Base-by-base conservation (phyloP, 2,329 filamentous ascomycete species). In the Thermoascus crustaceus region DNA sequence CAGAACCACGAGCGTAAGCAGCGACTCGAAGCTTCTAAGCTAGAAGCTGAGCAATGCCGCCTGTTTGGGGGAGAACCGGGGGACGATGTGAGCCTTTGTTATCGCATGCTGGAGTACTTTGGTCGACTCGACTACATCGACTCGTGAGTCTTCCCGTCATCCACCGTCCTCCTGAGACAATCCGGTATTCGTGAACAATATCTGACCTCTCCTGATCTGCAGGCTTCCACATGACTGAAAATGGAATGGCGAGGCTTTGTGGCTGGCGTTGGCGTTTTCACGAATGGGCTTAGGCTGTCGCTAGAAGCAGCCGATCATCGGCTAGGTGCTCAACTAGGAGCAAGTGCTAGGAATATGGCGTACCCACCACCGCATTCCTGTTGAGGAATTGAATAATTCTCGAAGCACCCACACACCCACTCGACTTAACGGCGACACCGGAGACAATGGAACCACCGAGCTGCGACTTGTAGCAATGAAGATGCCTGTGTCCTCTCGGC, bases 71-170 rank as follows among this genome's bases (percentile, higher is more conserved):
- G 62, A 8, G 63, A 64, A 43, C 59, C 62, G 10, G 63, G 61
- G 20, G 64, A 66, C 40, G 62, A 67, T 40, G 47, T 59, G 40
- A 54, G 45, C 37, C 57, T 71, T 27, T 69, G 66, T 48, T 63
- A 63, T 46, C 60, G 61, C 37, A 71, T 71, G 67, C 54, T 68
- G 40, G 66, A 69, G 45, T 67, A 65, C 37, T 70, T 70, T 39
- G 64, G 55, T 46, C 62, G 62, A 36, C 60, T 71, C 45, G 66
- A 70, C 43, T 71, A 66, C 49, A 64, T 69, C 41, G 53, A 68
- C 38, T 50, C 54, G 55, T 63, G 46, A 61, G 55, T 57, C 31
- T 10, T 31, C 17, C 14, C 24, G 14, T 8, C 32, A 25, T 33
- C 18, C 32, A 35, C 16, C 17, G 10, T 13, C 18, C 20, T 8